These are phyloP conservation scores for Acaromyces ingoldii DNA, from an alignment of 1,284 basidiomycete genomes.

Conservation along the genomic window DNA sequence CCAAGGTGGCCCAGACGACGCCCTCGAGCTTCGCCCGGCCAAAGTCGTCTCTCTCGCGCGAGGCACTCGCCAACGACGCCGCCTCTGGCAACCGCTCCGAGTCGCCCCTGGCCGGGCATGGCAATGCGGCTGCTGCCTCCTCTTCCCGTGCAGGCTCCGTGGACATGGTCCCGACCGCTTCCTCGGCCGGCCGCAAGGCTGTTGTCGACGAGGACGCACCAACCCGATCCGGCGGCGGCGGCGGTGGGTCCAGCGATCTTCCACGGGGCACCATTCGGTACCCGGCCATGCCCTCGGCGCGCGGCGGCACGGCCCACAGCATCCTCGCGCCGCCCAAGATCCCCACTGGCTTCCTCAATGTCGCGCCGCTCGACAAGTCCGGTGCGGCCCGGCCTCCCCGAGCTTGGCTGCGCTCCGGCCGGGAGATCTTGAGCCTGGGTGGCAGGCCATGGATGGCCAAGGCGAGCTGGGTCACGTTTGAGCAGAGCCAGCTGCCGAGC, in stretches of 20 bases:
- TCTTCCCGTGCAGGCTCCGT: neutral
- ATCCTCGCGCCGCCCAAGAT: slow-evolving; percentile 24
- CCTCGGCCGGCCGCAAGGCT: neutral
- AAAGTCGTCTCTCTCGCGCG: slow-evolving; percentile 1
- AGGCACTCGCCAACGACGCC: neutral
- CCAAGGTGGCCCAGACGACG: neutral
- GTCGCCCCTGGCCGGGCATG: neutral
- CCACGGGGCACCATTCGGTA: neutral
- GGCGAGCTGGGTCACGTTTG: slow-evolving; percentile 16
- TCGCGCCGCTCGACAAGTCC: slow-evolving; percentile 28
- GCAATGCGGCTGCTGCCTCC: neutral
- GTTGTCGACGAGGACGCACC: neutral
- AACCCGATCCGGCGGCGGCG: neutral
- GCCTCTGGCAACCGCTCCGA: neutral
- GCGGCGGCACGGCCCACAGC: neutral
- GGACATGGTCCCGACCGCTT: neutral
- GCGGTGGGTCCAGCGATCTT: neutral
- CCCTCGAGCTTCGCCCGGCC: neutral
- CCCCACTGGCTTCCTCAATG: slow-evolving; percentile 26
- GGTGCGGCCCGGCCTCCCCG: slow-evolving; percentile 13
- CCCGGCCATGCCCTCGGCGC: neutral
- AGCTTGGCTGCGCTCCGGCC: slow-evolving; percentile 23
- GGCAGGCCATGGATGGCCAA: slow-evolving; percentile 37
- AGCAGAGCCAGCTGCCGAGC: neutral
- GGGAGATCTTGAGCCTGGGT: slow-evolving; percentile 38